Base-by-base conservation (phyloP, 1,284 basidiomycete species). In the Hypsizygus ulmarius region DNA sequence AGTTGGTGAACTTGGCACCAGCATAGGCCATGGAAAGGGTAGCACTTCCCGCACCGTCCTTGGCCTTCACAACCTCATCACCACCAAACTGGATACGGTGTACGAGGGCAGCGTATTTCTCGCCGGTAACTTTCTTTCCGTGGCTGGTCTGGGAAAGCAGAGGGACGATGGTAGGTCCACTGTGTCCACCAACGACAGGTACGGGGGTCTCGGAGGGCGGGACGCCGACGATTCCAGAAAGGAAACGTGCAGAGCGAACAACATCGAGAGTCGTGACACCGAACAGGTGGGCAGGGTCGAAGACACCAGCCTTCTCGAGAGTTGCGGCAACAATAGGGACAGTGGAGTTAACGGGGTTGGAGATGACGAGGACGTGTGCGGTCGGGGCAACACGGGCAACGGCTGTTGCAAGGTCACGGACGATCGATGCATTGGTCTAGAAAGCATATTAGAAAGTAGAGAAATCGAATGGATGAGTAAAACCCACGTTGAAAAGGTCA, bases 201-300 rank as follows among this genome's bases (percentile, higher is more conserved):
- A 98, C 81, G 41, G 77, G 71, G 53, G 84, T 81, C 53, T 92
- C 82, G 29, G 79, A 69, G 51, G 86, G 82, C 46, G 81, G 69
- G 57, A 82, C 77, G 57, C 84, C 83, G 48, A 83, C 73, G 63
- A 97, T 74, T 51, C 81, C 80, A 30, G 84, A 80, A 52, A 95
- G 81, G 82, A 99, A 99, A 56, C 91, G 93, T 39, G 92, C 85
- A 36, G 96, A 87, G 62, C 96, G 93, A 66, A 97, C 93, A 59
- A 98, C 91, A 66, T 99, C 97, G 64, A 98, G 90, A 61, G 94
- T 95, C 65, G 95, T 98, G 58, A 99, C 90, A 82, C 96, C 87
- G 62, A 87, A 88, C 56, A 89, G 60, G 50, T 75, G 81, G 37
- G 65, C 72, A 55, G 94, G 92, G 78, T 99, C 86, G 76, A 92